These are phyloP conservation scores for Colletotrichum cordylinicola DNA, from an alignment of 2,329 filamentous ascomycete species.

Conservation along the genomic window DNA sequence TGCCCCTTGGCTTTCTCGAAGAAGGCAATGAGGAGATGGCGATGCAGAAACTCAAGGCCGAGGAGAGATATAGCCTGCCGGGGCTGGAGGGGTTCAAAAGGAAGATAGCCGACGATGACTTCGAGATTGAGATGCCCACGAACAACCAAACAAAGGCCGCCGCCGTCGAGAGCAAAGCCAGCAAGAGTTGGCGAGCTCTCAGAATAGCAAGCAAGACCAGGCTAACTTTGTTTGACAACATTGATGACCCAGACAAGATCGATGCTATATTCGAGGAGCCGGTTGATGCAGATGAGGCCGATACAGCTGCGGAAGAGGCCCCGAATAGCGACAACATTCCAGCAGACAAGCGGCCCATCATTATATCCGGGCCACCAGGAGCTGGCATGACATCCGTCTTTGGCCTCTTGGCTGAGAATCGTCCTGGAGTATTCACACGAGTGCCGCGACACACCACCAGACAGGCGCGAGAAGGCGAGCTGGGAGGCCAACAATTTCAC, in stretches of 20 bases:
- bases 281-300: conserved; percentile 40
- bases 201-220: conserved; percentile 78
- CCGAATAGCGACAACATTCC: conserved; percentile 40
- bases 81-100: conserved; percentile 73
- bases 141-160: conserved; percentile 61
- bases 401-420: conserved; percentile 66
- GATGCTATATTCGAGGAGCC: conserved; percentile 60
- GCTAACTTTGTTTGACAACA: conserved; percentile 82
- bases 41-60: conserved; percentile 73
- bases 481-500: conserved; percentile 56
- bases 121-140: conserved; percentile 84
- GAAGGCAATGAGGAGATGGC: conserved; percentile 63
- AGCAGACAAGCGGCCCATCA: conserved; percentile 59
- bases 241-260: conserved; percentile 81
- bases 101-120: conserved; percentile 78
- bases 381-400: conserved; percentile 69
- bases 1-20: conserved; percentile 80
- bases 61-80: conserved; percentile 70
- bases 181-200: conserved; percentile 89
- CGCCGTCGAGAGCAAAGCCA: conserved; percentile 76
- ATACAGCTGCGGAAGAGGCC: conserved; percentile 38
- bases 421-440: conserved; percentile 68
- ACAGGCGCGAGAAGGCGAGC: conserved; percentile 53
- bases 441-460: conserved; percentile 63
- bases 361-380: conserved; percentile 70